A percentile compares a stretch with the other conserved stretches of the same genome.
These are phyloP conservation scores for Aspergillus quadricinctus DNA, from an alignment of 2,329 filamentous ascomycete species.

Conservation along the genomic window DNA sequence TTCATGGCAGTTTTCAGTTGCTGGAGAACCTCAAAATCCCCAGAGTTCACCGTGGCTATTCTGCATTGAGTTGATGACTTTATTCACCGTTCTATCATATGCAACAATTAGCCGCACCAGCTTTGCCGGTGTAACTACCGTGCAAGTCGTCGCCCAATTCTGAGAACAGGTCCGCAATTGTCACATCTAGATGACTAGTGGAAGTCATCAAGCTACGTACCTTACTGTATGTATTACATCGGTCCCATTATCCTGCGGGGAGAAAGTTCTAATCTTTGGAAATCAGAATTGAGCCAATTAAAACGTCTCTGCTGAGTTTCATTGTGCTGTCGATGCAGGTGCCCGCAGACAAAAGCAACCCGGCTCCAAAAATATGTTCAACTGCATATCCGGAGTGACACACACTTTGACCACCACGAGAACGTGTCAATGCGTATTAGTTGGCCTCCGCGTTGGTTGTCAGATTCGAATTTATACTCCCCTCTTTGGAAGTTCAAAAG, in stretches of 20 bases:
- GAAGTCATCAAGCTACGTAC: not conserved
- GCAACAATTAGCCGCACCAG: not conserved
- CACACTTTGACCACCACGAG: not conserved
- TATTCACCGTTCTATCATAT: not conserved
- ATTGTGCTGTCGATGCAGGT: not conserved
- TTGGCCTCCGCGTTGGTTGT: no score
- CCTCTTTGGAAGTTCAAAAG: not conserved
- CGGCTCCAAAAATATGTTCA: not conserved
- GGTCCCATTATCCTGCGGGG: not conserved
- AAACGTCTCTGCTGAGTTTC: not conserved
- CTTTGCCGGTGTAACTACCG: not conserved
- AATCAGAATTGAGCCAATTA: not conserved
- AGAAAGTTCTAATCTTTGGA: no score
- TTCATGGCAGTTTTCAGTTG: no score
- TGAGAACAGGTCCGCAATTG: not conserved
- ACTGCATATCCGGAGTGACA: not conserved
- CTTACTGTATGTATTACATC: not conserved
- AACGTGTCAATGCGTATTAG: not conserved
- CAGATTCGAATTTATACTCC: not conserved
- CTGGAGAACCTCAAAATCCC: not conserved
- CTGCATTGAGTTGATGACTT: not conserved
- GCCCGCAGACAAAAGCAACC: not conserved
- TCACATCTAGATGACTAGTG: not conserved
- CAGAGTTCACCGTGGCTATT: not conserved
- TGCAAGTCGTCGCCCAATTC: not conserved